Base-by-base conservation (phyloP, 2,329 filamentous ascomycete species). In the Grosmannia huntii region DNA sequence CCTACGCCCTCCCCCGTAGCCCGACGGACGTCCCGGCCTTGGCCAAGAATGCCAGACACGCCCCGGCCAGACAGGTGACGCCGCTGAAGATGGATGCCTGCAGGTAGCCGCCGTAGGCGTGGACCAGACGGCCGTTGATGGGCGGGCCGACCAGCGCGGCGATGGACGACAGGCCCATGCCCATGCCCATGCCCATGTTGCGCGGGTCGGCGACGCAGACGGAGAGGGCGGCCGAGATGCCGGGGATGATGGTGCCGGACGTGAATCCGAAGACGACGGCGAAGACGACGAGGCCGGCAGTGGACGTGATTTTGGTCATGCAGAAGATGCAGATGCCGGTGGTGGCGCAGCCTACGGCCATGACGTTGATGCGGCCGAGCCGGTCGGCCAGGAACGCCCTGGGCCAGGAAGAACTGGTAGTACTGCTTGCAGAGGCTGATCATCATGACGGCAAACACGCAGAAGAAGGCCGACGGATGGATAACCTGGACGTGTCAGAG, bases 401-500 rank as follows among this genome's bases (percentile, higher is more conserved):
- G 73, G 1, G 68, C 67, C 6, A 75, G 69, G 59, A 75, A 66
- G 63, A 74, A 68, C 41, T 75, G 72, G 58, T 67, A 75, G 63
- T 73, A 74, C 38, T 68, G 57, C 1, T 57, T 64, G 64, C 69
- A 72, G 12, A 75, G 54, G 52, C 69, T 71, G 27, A 53, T 54
- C 3, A 69, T 66, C 66, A 84, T 77, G 61, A 78, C 68, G 46
- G 60, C 61, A 31, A 63, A 59, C 55, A 81, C 72, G 12, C 75
- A 74, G 59, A 76, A 74, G 57, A 79, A 68, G 65, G 79, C 78
- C 66, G 80, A 76, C 60, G 79, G 71, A 3, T 81, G 68, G 64
- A 80, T 79, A 11, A 79, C 69, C 58, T 79, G 3, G 3, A 3
- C 11, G 27, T 12, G 23, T 28, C 9, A 31, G 33, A 51, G n/a